Evolutionary conservation across 2,329 filamentous ascomycete species (phyloP).

Genomic region (Calonectria fujianensis): DNA sequence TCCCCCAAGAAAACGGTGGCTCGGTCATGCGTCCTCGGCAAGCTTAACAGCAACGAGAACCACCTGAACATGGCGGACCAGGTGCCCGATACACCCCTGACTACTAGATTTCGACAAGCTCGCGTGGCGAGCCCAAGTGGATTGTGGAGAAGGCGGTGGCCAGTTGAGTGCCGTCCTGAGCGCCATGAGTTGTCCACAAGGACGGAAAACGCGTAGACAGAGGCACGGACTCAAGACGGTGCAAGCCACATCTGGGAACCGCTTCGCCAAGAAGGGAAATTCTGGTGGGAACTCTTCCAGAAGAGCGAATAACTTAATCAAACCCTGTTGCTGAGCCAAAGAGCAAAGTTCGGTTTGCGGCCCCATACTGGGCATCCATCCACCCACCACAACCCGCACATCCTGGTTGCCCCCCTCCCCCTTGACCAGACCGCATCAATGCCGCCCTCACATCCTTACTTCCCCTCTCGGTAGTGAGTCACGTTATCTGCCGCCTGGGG

Average conservation of each 20-base stretch:
- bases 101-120: conserved; percentile 54
- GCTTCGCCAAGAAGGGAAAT: conserved; percentile 47
- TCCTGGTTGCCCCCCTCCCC: conserved; percentile 18
- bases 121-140: conserved; percentile 49
- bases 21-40: conserved; percentile 40
- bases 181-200: conserved; percentile 50
- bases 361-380: conserved; percentile 46
- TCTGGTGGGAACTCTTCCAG: conserved; percentile 47
- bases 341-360: conserved; percentile 43
- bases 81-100: conserved; percentile 53
- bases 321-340: conserved; percentile 55
- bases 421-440: conserved; percentile 29
- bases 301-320: conserved; percentile 48
- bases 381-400: conserved; percentile 39
- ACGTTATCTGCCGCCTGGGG: conserved; percentile 30
- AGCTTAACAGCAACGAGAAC: conserved; percentile 39
- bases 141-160: conserved; percentile 52
- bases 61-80: conserved; percentile 45
- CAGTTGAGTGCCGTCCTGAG: conserved; percentile 45
- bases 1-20: conserved; percentile 33
- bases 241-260: conserved; percentile 52
- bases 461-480: conserved; percentile 39
- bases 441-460: not conserved
- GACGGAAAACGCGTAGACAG: conserved; percentile 49
- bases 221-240: conserved; percentile 43